phyloP scores from a whole-genome alignment of 257 asterid species.

The Solanum appendiculatum region DNA sequence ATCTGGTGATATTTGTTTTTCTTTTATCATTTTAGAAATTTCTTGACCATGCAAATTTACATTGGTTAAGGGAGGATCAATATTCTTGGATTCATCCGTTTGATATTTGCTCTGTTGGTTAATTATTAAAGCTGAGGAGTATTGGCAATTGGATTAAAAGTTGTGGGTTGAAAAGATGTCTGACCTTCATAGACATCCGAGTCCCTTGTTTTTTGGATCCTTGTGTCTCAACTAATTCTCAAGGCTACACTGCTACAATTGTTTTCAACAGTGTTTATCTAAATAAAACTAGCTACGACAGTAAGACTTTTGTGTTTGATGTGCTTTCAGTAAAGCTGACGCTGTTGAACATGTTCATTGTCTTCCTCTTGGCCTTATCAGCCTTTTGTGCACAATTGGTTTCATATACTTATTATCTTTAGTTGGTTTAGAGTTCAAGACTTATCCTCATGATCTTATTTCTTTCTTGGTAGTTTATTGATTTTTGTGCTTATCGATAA shows the following conservation, averaged over 20 bases:
- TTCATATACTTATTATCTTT: background rate
- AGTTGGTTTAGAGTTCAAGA: background rate
- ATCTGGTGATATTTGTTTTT: background rate
- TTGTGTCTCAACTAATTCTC: background rate
- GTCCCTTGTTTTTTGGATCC: background rate
- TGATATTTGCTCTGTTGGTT: background rate
- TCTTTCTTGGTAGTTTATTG: background rate
- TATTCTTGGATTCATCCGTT: background rate
- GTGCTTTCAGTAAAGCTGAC: background rate
- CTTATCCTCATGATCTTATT: background rate
- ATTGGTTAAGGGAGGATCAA: background rate
- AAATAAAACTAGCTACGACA: background rate
- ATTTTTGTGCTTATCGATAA: background rate
- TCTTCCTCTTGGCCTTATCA: background rate
- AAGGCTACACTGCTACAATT: background rate
- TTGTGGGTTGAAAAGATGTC: background rate
- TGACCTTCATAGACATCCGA: background rate
- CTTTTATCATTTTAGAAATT: background rate
- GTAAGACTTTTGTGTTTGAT: background rate
- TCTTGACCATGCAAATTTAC: background rate
- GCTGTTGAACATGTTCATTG: background rate
- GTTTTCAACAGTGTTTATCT: background rate
- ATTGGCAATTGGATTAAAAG: background rate
- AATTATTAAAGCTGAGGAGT: background rate
- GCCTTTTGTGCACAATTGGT: background rate